These are phyloP conservation scores for Boletus mariae DNA, from an alignment of 1,284 basidiomycete genomes.

Conservation along the genomic window DNA sequence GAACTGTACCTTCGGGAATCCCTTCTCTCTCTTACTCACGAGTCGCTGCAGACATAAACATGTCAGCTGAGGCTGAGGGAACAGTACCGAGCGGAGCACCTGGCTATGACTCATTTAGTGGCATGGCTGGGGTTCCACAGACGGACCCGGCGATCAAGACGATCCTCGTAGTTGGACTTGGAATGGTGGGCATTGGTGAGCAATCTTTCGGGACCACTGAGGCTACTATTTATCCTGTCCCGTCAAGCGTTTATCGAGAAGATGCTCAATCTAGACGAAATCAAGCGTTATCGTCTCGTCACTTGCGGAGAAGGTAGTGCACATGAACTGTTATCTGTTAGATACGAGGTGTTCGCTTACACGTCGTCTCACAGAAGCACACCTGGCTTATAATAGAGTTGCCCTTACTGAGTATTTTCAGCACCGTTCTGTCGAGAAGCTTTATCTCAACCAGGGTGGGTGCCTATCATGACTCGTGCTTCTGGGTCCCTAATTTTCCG, in stretches of 20 bases:
- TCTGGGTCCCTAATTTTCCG: neutral
- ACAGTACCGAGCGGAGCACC: neutral
- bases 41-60: neutral
- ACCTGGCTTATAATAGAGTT: constrained; percentile 48
- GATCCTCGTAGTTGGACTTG: constrained; percentile 58
- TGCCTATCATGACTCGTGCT: constrained; percentile 6
- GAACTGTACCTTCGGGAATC: neutral
- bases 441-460: constrained; percentile 59
- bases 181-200: constrained; percentile 67
- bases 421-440: constrained; percentile 58
- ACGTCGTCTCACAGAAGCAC: constrained; percentile 12
- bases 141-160: constrained; percentile 11
- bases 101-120: neutral
- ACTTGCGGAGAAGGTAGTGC: constrained; percentile 58
- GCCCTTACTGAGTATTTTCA: constrained; percentile 65
- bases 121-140: neutral
- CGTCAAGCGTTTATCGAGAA: constrained; percentile 63
- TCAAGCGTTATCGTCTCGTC: constrained; percentile 49
- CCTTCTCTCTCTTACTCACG: neutral
- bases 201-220: neutral
- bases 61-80: neutral
- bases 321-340: neutral
- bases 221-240: constrained; percentile 8
- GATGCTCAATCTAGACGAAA: constrained; percentile 52
- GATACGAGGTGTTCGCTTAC: neutral